These are phyloP conservation scores for Eutrema heterophyllum DNA, from an alignment of 345 rosid species.

Conservation along the genomic window DNA sequence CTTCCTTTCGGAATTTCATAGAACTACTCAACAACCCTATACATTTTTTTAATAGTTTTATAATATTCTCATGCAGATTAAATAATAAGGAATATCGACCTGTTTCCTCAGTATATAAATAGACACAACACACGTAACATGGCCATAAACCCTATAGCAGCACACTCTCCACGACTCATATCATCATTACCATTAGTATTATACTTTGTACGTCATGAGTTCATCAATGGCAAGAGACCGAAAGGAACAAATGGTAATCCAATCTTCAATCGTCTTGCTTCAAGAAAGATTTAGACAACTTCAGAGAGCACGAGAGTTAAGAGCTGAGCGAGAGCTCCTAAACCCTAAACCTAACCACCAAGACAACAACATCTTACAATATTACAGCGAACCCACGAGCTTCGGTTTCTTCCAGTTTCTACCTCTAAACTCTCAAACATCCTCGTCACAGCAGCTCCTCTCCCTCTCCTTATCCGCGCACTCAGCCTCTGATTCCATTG, in stretches of 20 bases:
- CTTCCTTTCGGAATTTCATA: conserved; percentile 45
- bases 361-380: conserved; percentile 18
- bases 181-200: conserved; percentile 1
- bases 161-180: conserved; percentile 16
- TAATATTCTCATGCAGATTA: conserved; percentile 30
- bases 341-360: conserved; percentile 31
- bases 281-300: conserved; percentile 73
- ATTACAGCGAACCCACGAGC: conserved; percentile 36
- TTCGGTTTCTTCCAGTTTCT: conserved; percentile 45
- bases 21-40: conserved; percentile 34
- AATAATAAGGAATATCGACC: conserved; percentile 11
- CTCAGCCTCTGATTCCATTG: conserved; percentile 11
- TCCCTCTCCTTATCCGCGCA: conserved; percentile 23
- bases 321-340: conserved; percentile 53
- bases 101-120: conserved; percentile 32
- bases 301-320: conserved; percentile 56
- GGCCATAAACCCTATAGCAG: conserved; percentile 9
- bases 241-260: conserved; percentile 39
- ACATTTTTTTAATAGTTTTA: background rate
- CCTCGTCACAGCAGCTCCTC: conserved; percentile 31
- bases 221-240: conserved; percentile 44
- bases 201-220: conserved; percentile 15
- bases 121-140: conserved; percentile 22
- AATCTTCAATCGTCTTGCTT: conserved; percentile 62
- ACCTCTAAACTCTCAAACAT: conserved; percentile 28